phyloP scores from a whole-genome alignment of 192 early-diverging fungal species.

The Coemansia sp. region DNA sequence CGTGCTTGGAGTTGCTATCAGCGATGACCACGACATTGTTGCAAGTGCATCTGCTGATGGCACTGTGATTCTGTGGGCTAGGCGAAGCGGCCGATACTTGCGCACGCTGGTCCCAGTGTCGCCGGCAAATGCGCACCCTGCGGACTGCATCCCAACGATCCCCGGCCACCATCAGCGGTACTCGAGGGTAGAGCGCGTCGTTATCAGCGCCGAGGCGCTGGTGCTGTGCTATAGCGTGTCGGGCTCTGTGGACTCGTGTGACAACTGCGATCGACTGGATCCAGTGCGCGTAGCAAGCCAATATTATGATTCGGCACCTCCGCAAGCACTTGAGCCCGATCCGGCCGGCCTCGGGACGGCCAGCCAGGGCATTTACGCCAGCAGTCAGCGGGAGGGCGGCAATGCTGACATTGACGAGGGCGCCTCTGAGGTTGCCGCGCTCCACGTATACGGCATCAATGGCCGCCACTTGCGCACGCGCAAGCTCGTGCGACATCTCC shows the following conservation, averaged over 20 bases:
- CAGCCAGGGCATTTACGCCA: not conserved
- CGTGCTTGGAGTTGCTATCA: conserved; percentile 35
- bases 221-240: conserved; percentile 46
- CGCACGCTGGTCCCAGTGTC: conserved; percentile 15
- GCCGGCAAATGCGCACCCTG: not conserved
- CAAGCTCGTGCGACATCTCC: conserved; percentile 37
- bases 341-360: not conserved
- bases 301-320: not conserved
- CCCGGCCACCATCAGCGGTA: conserved; percentile 12
- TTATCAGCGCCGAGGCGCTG: conserved; percentile 33
- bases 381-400: not conserved
- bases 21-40: conserved; percentile 34
- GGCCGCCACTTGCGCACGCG: conserved; percentile 49
- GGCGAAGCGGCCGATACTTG: conserved; percentile 31
- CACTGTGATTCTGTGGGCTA: conserved; percentile 36
- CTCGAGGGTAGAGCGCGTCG: conserved; percentile 37
- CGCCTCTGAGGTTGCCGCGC: conserved; percentile 27
- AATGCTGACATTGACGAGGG: conserved; percentile 3
- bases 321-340: not conserved
- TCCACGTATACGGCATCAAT: conserved; percentile 45
- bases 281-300: conserved; percentile 17
- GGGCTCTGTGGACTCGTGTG: conserved; percentile 7
- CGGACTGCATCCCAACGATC: conserved; percentile 17
- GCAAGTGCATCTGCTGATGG: conserved; percentile 45
- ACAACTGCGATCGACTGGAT: conserved; percentile 28